Percentiles rank a stretch among this genome's conserved stretches.
Evolutionary conservation across 768 basidiomycete species (phyloP).

Genomic region (Boletus pseudo-olivaceus): DNA sequence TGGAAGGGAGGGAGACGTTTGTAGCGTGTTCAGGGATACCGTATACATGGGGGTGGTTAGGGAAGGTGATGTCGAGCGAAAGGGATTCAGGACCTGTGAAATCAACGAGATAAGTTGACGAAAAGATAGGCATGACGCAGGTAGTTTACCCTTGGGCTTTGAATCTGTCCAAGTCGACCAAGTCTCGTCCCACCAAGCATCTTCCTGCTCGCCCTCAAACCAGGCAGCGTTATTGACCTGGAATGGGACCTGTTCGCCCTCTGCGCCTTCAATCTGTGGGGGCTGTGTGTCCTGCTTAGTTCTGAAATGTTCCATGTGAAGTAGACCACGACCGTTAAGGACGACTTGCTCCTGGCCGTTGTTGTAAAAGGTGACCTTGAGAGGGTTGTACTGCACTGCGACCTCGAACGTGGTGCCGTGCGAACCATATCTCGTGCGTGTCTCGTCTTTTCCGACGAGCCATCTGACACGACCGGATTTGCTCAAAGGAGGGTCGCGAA

Average conservation of each 20-base stretch:
- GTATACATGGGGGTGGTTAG: constrained; percentile 85
- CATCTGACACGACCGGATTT: constrained; percentile 48
- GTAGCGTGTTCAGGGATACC: constrained; percentile 98
- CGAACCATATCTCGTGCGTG: constrained; percentile 61
- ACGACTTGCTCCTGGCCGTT: constrained; percentile 82
- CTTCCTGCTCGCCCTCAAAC: constrained; percentile 88
- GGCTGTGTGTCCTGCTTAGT: constrained; percentile 47
- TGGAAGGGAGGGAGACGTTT: constrained; percentile 82
- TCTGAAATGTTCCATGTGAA: constrained; percentile 99
- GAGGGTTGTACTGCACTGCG: constrained; percentile 68
- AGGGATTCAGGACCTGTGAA: constrained; percentile 88
- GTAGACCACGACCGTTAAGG: constrained; percentile 81
- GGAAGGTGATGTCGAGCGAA: constrained; percentile 90
- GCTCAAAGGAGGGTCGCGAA: constrained; percentile 65
- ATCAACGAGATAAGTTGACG: constrained; percentile 3
- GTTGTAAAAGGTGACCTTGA: constrained; percentile 69
- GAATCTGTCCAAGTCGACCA: constrained; percentile 86
- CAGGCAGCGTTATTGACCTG: constrained; percentile 57
- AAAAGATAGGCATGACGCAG: not conserved
- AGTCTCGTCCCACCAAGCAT: constrained; percentile 86
- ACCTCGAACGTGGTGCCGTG: constrained; percentile 62
- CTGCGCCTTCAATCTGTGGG: constrained; percentile 36
- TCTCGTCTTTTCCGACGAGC: constrained; percentile 61
- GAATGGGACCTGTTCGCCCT: constrained; percentile 51
- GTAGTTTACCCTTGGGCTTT: constrained; percentile 83